Evolutionary conservation across 257 asterid species (phyloP), one percentile per base, ranked within the genome.

Genomic region (Solanum rostratum): DNA sequence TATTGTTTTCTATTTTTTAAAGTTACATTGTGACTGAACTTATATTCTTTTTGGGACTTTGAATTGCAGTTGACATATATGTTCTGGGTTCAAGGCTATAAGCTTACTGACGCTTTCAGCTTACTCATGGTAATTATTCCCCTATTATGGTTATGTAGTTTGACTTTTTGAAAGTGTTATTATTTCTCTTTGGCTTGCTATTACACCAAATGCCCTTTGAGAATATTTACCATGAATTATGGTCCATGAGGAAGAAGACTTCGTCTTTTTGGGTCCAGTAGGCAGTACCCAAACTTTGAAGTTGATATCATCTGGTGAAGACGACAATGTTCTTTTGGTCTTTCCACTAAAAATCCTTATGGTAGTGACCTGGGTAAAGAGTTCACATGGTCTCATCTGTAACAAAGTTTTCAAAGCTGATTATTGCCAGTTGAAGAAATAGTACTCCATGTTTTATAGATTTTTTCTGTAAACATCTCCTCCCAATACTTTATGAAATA

Each of bases 81-180:
- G 99, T 95, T 92, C 88, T 96, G 99, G 99, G 68, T 94, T 88
- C 98, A 86, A 88, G 98, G 97, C 83, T 95, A 93, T 86, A 87
- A 89, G 86, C 93, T 96, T 62, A 74, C 49, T 45, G 98, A 91
- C 87, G 99, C 98, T 78, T 89, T 92, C 86, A 18, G 85, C 27
- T 79, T 96, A 84, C 97, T 93, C 78, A 85, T 89, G 97, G 99
- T 95, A 92, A 89, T 41, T 39, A 50, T 79, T 46, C 78, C 81
- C 50, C 66, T 79, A 20, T 83, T 59, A 33, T 85, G 22, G 45
- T 43, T 65, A 81, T 54, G 68, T 33, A 53, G 59, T 53, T 55
- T 68, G 68, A 76, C 43, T 46, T 49, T 46, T 18, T 50, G 82
- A 5, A n/a, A 78, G 29, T 50, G 29, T 50, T 78, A 10, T 16